phyloP scores from a whole-genome alignment of 495 filamentous ascomycete genomes.

The Xanthoparmelia taractica region DNA sequence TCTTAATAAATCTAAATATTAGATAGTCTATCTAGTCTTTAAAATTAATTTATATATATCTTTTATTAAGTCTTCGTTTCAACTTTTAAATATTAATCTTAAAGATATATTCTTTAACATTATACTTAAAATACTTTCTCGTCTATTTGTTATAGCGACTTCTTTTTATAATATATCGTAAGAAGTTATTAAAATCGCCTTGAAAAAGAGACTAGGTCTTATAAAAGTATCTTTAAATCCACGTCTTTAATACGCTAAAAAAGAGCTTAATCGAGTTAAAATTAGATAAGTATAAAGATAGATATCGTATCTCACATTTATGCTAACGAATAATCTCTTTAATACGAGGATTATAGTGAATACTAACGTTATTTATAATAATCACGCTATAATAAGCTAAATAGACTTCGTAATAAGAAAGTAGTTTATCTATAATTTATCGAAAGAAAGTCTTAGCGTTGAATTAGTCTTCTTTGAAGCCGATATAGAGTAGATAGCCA shows the following conservation, averaged over 20 bases:
- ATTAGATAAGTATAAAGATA: neutral
- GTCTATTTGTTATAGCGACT: neutral
- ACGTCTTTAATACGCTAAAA: neutral
- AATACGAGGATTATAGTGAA: neutral
- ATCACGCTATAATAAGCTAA: neutral
- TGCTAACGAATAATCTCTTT: neutral
- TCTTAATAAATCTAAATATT: neutral
- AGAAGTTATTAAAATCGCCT: neutral
- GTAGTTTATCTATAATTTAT: neutral
- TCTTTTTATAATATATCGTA: neutral
- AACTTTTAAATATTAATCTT: neutral
- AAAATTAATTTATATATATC: neutral
- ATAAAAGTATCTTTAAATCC: neutral
- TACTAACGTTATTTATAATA: neutral
- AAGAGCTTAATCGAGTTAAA: neutral
- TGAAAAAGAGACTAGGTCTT: neutral
- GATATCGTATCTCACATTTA: neutral
- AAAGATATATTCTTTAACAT: neutral
- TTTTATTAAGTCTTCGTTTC: neutral
- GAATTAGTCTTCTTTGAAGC: neutral
- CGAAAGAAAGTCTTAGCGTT: constrained; percentile 5
- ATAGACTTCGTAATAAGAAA: constrained; percentile 2
- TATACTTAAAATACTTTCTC: neutral
- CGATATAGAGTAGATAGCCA: neutral
- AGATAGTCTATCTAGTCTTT: neutral